Evolutionary conservation across 495 filamentous ascomycete species (phyloP).

Genomic region (Penicillium simplicissimum): DNA sequence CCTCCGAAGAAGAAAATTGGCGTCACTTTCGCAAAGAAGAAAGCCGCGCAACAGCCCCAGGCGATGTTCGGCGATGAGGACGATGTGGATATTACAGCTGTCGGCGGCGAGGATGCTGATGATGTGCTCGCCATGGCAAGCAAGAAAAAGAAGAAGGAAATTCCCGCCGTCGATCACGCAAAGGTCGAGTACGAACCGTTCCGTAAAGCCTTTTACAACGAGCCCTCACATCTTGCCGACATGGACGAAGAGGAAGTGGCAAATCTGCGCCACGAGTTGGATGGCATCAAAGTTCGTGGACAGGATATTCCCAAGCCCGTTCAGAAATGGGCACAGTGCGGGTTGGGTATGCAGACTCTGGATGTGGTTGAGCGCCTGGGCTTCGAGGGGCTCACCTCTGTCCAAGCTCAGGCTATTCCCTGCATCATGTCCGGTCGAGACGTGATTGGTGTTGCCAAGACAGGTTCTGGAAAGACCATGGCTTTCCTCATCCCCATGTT

Average conservation of each 20-base stretch:
- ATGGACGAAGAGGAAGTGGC: slow-evolving; percentile 86
- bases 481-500: slow-evolving; percentile 97
- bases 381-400: slow-evolving; percentile 88
- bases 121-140: slow-evolving; percentile 84
- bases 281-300: slow-evolving; percentile 90
- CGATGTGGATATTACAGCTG: slow-evolving; percentile 71
- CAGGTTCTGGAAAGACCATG: slow-evolving; percentile 95
- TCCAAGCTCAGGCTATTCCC: slow-evolving; percentile 93
- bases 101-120: slow-evolving; percentile 70
- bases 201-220: slow-evolving; percentile 90
- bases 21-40: slow-evolving; percentile 48
- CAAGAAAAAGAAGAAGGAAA: slow-evolving; percentile 97
- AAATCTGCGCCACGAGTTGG: slow-evolving; percentile 79
- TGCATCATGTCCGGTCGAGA: slow-evolving; percentile 95
- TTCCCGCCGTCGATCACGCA: slow-evolving; percentile 79
- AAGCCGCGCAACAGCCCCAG: slow-evolving; percentile 62
- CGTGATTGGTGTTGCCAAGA: slow-evolving; percentile 96
- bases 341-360: slow-evolving; percentile 81
- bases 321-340: slow-evolving; percentile 95
- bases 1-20: slow-evolving; percentile 42
- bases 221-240: slow-evolving; percentile 77
- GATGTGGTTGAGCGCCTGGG: slow-evolving; percentile 81
- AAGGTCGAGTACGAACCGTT: slow-evolving; percentile 85
- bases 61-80: slow-evolving; percentile 85
- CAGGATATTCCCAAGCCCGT: slow-evolving; percentile 89